Evolutionary conservation across 2,329 filamentous ascomycete species (phyloP).

Genomic region (Alternaria infectoria): DNA sequence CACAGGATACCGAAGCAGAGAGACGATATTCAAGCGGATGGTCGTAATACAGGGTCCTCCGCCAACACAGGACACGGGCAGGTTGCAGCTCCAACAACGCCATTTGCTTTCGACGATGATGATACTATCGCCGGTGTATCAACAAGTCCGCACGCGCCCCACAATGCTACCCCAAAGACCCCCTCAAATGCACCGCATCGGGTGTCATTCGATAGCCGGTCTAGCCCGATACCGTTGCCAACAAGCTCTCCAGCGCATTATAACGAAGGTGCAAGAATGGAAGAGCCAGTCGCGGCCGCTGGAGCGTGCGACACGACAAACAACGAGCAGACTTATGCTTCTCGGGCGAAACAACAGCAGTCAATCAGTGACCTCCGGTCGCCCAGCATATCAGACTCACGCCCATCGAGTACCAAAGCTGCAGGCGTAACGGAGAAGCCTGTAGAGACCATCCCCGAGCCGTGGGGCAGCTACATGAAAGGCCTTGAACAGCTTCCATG

Average conservation of each 20-base stretch:
- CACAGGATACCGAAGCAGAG: not conserved
- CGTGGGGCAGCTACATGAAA: not conserved
- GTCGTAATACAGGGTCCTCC: not conserved
- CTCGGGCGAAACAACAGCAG: not conserved
- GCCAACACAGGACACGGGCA: not conserved
- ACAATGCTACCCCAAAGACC: not conserved
- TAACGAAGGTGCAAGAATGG: not conserved
- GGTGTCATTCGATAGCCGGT: not conserved
- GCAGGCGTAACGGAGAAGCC: not conserved
- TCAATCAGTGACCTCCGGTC: not conserved
- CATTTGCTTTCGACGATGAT: not conserved
- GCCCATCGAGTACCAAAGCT: too few relatives aligned
- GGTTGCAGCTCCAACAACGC: not conserved
- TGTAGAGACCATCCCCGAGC: not conserved
- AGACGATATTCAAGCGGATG: not conserved
- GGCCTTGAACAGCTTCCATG: slow-evolving; percentile 19
- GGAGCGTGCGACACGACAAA: not conserved
- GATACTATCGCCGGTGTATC: too few relatives aligned
- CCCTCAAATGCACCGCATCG: not conserved
- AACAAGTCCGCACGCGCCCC: not conserved
- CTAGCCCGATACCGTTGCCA: not conserved
- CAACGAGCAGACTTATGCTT: not conserved
- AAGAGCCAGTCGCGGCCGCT: not conserved
- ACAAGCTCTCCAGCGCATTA: not conserved
- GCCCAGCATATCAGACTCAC: not conserved